These are phyloP conservation scores for Eucalyptus sp. DNA, from an alignment of 345 rosid species.

Conservation along the genomic window DNA sequence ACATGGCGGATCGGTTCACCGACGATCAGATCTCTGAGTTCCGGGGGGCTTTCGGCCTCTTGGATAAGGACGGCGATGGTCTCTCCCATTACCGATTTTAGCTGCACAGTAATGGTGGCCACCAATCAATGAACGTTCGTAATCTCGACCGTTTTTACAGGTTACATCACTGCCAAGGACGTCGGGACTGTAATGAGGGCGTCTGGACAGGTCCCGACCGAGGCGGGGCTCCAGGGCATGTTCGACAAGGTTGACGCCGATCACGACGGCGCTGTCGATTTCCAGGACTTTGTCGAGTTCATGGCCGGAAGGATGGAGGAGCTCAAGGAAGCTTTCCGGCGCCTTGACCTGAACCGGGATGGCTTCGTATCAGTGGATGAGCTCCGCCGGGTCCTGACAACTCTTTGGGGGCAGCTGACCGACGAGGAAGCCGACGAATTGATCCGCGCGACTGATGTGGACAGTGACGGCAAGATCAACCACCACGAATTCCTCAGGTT, in stretches of 20 bases:
- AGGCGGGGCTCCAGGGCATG: neutral
- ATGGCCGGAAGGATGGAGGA: conserved; percentile 49
- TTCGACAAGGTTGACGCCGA: neutral
- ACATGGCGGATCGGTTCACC: conserved; percentile 20
- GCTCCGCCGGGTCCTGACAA: conserved; percentile 45
- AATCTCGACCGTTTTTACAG: neutral
- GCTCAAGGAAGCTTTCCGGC: conserved; percentile 40
- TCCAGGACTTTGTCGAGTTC: conserved; percentile 33
- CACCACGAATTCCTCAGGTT: conserved; percentile 37
- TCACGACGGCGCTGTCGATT: conserved; percentile 28
- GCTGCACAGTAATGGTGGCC: neutral
- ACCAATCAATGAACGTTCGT: neutral
- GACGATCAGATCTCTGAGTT: conserved; percentile 28
- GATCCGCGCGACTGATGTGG: conserved; percentile 34
- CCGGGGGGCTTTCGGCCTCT: conserved; percentile 22
- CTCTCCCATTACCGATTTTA: neutral
- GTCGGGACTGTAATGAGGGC: neutral
- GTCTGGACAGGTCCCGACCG: neutral
- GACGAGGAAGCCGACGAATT: conserved; percentile 43
- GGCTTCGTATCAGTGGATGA: conserved; percentile 44
- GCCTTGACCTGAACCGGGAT: conserved; percentile 34
- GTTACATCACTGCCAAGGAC: neutral
- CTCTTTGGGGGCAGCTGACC: conserved; percentile 38
- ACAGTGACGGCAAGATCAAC: conserved; percentile 39
- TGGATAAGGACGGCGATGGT: conserved; percentile 27